A percentile compares a stretch with the other conserved stretches of the same genome.
These are phyloP conservation scores for Trichoderma simmonsii DNA, from an alignment of 2,329 filamentous ascomycete genomes.

Conservation along the genomic window DNA sequence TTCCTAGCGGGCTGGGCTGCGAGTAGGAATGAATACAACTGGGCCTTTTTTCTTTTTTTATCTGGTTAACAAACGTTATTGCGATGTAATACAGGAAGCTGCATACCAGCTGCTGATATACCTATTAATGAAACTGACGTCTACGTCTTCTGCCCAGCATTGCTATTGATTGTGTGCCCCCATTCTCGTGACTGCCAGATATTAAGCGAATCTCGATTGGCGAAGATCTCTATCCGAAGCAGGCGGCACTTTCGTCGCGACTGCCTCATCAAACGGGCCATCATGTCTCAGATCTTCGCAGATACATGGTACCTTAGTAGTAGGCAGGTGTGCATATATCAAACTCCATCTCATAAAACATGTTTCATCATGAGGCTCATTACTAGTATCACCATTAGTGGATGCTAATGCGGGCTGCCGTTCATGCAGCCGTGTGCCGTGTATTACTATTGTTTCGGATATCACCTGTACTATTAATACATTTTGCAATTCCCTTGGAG, in stretches of 20 bases:
- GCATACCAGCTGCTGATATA: conserved; percentile 1
- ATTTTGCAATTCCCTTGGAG: neutral
- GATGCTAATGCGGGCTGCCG: neutral
- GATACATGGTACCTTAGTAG: neutral
- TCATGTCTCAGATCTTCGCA: neutral
- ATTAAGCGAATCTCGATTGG: neutral
- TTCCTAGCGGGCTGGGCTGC: conserved; percentile 13
- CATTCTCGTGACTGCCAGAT: neutral
- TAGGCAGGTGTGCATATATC: neutral
- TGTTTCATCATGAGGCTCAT: neutral
- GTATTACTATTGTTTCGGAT: neutral
- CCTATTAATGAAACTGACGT: conserved; percentile 16
- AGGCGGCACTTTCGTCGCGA: neutral
- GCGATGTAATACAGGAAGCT: conserved; percentile 11
- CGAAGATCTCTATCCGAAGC: neutral
- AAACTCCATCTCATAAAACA: neutral
- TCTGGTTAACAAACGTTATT: conserved; percentile 8
- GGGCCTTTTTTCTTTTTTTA: conserved; percentile 4
- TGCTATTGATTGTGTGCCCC: neutral
- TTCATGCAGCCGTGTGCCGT: neutral
- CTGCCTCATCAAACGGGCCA: neutral
- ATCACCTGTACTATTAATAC: neutral
- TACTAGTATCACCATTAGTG: neutral
- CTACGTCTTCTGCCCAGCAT: conserved; percentile 3
- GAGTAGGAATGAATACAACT: neutral